Base-by-base conservation (phyloP, 2,329 filamentous ascomycete species). In the Aspergillus floridensis region DNA sequence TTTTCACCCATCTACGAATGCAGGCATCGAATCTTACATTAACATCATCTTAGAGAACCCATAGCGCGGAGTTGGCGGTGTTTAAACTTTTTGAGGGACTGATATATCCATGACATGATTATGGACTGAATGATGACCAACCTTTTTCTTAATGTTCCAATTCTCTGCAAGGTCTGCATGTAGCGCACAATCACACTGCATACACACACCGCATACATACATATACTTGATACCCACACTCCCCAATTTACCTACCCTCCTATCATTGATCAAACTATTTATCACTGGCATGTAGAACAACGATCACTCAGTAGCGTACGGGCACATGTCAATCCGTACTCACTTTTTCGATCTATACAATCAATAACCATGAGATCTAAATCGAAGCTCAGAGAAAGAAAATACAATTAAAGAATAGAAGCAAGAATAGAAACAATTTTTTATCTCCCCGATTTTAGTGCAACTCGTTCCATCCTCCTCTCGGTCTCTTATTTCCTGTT, bases 31-130 rank as follows among this genome's bases (percentile, higher is more conserved):
- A 52, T 44, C 46, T 57, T 38, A 47, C 52, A 44, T 46, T 49
- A 50, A 50, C 35, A 60, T 7, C 41, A 47, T 29, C 31, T 24
- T 60, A 55, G 49, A 58, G 51, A 59, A 29, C 38, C 63, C 62
- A 67, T 70, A 73, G 69, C 71, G 65, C 69, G 69, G 71, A 68
- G 70, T 71, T 74, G 64, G 66, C 59, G 68, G 68, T 63, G 63
- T 69, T 68, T 53, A 49, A 35, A 16, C 4, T 48, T 63, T 47
- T 53, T 26, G 53, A 38, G 35, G 26, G 12, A 35, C 38, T n/a
- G 38, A 44, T 44, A 32, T 35, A 29, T 29, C 26, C 26, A 29
- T 35, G 32, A 35, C 32, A 35, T 16, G 32, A 35, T 35, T 6
- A 5, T 35, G 32, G 32, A 16, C 16, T 19, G 32, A 35, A 16